Evolutionary conservation across 768 basidiomycete genomes (phyloP), one percentile per base, ranked within the genome.

Genomic region (Tephrocybe rancida): DNA sequence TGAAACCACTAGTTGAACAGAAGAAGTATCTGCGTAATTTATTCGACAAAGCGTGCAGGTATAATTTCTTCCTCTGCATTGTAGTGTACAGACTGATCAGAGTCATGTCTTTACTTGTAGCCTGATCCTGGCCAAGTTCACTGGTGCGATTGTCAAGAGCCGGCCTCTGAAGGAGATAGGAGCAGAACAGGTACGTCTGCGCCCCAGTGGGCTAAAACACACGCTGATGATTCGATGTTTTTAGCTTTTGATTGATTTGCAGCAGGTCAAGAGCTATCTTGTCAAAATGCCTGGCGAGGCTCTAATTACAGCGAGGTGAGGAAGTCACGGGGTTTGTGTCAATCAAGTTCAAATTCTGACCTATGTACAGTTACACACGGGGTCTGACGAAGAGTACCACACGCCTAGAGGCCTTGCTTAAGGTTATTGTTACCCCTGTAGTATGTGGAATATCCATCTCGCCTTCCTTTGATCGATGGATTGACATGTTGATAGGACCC

Each of bases 21-120:
- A 97, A 97, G 81, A 97, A 93, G 66, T 98, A 95, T 69, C 66
- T 93, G 38, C 78, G 93, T 49, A 99, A 95, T 70, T 85, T 95
- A 67, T 84, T 95, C 47, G 97, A 99, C 66, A 98, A 97, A 68
- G 88, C 89, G 8, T 88, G 90, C 52, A 92, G 90, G 95, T 97
- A 49, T 55, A 76, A 64, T 30, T 5, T n/a, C 25, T 26, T 16
- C 21, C 16, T 37, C 3, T 10, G n/a, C 18, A 29, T 24, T 16
- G n/a, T 32, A 39, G 5, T 21, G n/a, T 10, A 22, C 45, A 27
- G 44, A 39, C 26, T 51, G n/a, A 54, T 19, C 9, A 18, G n/a
- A 16, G n/a, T 32, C n/a, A 46, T 18, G 21, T 9, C 55, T 39
- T 11, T 13, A n/a, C 5, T 41, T 34, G n/a, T 58, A 96, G 95